A percentile compares a stretch with the other conserved stretches of the same genome.
Conservation (phyloP, 106 monocot species). For the Gastrodia elata region DNA sequence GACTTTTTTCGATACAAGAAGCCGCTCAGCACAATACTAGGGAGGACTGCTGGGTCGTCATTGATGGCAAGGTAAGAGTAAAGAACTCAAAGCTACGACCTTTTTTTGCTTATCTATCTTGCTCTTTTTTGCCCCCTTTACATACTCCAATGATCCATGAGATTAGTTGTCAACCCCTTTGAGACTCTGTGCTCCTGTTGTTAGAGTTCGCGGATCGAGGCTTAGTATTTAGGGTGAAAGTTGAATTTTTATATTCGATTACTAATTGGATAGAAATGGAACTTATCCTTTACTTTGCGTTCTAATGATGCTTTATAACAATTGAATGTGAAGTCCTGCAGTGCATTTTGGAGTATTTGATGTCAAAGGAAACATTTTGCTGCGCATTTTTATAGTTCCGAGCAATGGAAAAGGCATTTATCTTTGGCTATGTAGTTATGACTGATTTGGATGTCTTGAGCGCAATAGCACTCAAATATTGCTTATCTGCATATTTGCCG, state of each 20-base stretch:
- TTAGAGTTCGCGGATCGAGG: background rate
- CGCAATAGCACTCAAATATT: too few relatives aligned
- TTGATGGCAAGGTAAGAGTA: constrained; percentile 25
- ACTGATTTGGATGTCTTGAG: too few relatives aligned
- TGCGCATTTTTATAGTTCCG: too few relatives aligned
- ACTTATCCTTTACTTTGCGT: too few relatives aligned
- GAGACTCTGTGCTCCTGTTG: background rate
- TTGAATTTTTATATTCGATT: background rate
- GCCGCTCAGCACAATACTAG: constrained; percentile 22
- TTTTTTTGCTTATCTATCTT: background rate
- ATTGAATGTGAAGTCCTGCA: too few relatives aligned
- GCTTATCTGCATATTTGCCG: too few relatives aligned
- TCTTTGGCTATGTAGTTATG: too few relatives aligned
- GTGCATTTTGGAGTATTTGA: too few relatives aligned
- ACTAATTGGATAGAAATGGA: too few relatives aligned
- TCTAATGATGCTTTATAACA: too few relatives aligned
- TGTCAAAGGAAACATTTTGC: too few relatives aligned
- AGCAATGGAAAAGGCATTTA: too few relatives aligned
- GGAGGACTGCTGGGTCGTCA: constrained; percentile 38
- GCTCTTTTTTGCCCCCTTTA: background rate
- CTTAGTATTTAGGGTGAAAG: background rate
- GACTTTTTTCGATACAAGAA: constrained; percentile 27
- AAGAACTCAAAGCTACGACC: background rate
- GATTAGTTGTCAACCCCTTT: background rate
- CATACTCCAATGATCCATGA: background rate